phyloP scores from a whole-genome alignment of 179 eudicot genomes.

The Amaranthus tricolor region DNA sequence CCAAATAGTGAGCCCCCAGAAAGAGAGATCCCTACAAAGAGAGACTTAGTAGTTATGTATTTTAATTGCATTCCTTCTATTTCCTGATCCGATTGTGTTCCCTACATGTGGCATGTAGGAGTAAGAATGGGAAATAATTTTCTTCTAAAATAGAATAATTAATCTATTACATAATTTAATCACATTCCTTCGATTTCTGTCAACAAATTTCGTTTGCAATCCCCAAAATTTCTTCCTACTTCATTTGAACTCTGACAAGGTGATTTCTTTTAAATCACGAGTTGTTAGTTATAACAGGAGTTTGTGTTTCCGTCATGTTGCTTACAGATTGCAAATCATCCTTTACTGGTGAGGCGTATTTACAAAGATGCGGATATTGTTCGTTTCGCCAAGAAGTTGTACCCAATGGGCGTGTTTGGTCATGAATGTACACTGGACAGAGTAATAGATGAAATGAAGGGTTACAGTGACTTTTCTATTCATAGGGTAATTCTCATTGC shows the following conservation, averaged over 20 bases:
- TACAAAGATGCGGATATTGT: slow-evolving; percentile 71
- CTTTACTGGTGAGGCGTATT: slow-evolving; percentile 84
- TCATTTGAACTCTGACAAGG: neutral
- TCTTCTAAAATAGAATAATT: neutral
- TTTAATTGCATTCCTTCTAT: too few species aligned
- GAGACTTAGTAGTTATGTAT: too few species aligned
- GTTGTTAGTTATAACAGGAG: slow-evolving; percentile 10
- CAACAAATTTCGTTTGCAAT: neutral
- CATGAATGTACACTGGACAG: slow-evolving; percentile 85
- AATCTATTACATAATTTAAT: neutral
- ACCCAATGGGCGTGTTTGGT: slow-evolving; percentile 91
- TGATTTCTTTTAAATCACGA: neutral
- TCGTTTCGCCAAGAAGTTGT: slow-evolving; percentile 71
- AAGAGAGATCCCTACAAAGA: too few species aligned
- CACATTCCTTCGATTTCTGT: neutral
- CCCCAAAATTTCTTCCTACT: neutral
- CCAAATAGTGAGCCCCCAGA: too few species aligned
- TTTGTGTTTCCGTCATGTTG: slow-evolving; percentile 13
- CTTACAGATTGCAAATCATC: slow-evolving; percentile 94
- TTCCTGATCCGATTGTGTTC: too few species aligned
- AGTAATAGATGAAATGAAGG: slow-evolving; percentile 85
- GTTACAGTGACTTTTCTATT: slow-evolving; percentile 83
- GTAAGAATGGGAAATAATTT: neutral
- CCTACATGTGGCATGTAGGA: neutral
- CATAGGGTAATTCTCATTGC: slow-evolving; percentile 56